Evolutionary conservation across 176 grass and related monocot species (phyloP).

Genomic region (Rhynchospora tenuis): DNA sequence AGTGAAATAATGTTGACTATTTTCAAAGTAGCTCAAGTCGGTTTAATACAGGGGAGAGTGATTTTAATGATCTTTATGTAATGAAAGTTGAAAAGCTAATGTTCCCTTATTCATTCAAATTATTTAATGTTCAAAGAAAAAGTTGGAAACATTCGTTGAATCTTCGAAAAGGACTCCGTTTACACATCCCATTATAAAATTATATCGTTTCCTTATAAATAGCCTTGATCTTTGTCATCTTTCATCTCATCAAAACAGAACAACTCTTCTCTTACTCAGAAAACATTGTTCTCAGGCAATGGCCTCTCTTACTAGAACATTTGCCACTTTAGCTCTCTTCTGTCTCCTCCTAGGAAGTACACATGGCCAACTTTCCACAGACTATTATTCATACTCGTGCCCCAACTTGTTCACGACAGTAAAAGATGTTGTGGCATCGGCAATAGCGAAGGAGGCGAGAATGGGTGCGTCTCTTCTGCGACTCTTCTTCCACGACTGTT

Average conservation of each 20-base stretch:
- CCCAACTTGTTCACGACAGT: conserved; percentile 43
- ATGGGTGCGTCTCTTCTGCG: conserved; percentile 78
- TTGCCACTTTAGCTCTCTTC: neutral
- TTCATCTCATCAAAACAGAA: conserved; percentile 9
- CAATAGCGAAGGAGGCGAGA: conserved; percentile 45
- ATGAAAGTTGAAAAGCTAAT: neutral
- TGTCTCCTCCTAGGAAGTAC: neutral
- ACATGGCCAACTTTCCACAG: conserved; percentile 3
- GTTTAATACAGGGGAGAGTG: neutral
- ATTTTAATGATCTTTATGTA: neutral
- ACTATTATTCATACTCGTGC: conserved; percentile 63
- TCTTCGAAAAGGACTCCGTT: neutral
- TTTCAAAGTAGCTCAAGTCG: neutral
- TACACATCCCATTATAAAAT: neutral
- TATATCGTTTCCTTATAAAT: conserved; percentile 6
- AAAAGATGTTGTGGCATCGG: conserved; percentile 31
- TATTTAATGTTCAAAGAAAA: neutral
- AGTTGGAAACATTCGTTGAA: neutral
- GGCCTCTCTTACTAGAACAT: neutral
- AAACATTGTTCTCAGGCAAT: neutral
- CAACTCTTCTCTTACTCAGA: neutral
- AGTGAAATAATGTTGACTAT: neutral
- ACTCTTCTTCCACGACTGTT: conserved; percentile 94
- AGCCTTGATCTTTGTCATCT: neutral
- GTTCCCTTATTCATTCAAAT: neutral